Base-by-base conservation (phyloP, 768 basidiomycete species). In the Jaapia argillacea region DNA sequence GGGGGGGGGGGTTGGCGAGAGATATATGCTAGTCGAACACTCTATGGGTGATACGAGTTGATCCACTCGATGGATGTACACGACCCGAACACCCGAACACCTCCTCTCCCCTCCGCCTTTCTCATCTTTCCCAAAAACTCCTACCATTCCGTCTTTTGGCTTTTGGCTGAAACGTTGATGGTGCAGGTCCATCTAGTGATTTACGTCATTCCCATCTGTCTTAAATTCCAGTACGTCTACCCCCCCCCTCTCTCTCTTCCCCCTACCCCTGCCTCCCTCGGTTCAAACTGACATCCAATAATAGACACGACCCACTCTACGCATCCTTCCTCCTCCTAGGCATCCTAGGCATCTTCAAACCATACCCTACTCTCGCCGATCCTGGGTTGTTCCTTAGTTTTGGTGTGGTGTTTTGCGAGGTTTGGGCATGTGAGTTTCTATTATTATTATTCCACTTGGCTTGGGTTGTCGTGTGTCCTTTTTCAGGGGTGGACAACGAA, bases 331-430 rank as follows among this genome's bases (percentile, higher is more conserved):
- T 94, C 18, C 69, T 94, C 1, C 51, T 82, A 13, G 91, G 91
- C 14, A 67, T 92, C 36, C 66, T 89, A 4, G 78, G 79, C 16
- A 83, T 74, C 2, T 93, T 96, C 72, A 96, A 97, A 62, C 71
- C 90, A 24, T 98, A 97, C 61, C 85, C 91, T 0, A 85, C 86
- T 1, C 74, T 98, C 20, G 84, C 91, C 6, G 93, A 97, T 54
- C 79, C 85, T 3, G 87, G 86, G 0, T 63, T 97, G 7, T 94
- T 92, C 65, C 59, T 92, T 16, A 84, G 78, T 51, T 77, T 93
- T 68, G 75, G 87, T 10, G 62, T 71, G 2, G 61, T 94, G 36
- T 96, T 91, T 57, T 90, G 90, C 10, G 90, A 96, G 63, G 70
- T 77, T 44, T 80, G 81, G 53, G 72, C 82, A 27, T 80, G 94